These are phyloP conservation scores for Williopsis jadinii DNA, from an alignment of 1,139 yeast genomes.

Conservation along the genomic window DNA sequence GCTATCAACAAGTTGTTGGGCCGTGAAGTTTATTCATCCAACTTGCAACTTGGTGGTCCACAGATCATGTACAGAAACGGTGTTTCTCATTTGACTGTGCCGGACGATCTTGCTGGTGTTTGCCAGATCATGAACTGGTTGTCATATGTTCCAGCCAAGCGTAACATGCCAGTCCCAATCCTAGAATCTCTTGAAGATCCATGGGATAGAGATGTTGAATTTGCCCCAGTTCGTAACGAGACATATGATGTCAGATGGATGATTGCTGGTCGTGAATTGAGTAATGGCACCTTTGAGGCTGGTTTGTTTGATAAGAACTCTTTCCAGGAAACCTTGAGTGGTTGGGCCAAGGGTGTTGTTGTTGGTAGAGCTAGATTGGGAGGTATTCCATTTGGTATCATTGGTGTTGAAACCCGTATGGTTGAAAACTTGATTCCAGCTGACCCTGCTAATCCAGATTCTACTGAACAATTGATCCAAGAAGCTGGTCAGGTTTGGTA, in stretches of 20 bases:
- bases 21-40: conserved; percentile 93
- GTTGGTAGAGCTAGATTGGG: conserved; percentile 98
- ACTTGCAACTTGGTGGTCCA: conserved; percentile 97
- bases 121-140: conserved; percentile 93
- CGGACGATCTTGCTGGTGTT: conserved; percentile 94
- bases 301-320: conserved; percentile 91
- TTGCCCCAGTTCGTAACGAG: conserved; percentile 63
- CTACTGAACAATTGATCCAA: conserved; percentile 79
- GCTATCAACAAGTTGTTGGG: conserved; percentile 95
- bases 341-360: conserved; percentile 98
- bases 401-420: conserved; percentile 88
- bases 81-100: conserved; percentile 94
- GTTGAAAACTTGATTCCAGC: conserved; percentile 91
- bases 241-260: conserved; percentile 92
- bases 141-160: conserved; percentile 89
- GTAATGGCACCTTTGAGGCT: conserved; percentile 62
- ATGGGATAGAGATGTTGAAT: conserved; percentile 94
- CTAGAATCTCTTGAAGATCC: conserved; percentile 64
- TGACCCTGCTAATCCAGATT: conserved; percentile 95
- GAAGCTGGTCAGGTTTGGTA: conserved; percentile 99
- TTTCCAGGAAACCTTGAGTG: conserved; percentile 94
- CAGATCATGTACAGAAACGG: conserved; percentile 98
- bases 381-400: conserved; percentile 97
- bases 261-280: conserved; percentile 74
- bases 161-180: conserved; percentile 88